Percentiles rank a stretch among this genome's conserved stretches.
phyloP scores from a whole-genome alignment of 345 rosid species.

The Gossypium raimondii region DNA sequence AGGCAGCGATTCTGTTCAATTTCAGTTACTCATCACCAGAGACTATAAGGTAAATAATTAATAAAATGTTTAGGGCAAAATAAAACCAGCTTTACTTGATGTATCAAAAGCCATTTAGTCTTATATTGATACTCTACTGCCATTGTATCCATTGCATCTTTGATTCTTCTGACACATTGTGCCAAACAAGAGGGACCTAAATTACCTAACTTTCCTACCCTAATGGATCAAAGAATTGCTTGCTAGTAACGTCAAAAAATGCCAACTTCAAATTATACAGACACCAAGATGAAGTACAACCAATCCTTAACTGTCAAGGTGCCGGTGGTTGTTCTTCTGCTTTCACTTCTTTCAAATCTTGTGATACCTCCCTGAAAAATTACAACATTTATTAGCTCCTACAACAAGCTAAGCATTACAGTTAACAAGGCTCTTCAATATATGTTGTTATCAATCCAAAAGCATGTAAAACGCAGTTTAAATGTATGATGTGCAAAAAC shows the following conservation, averaged over 20 bases:
- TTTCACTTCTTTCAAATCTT: constrained; percentile 14
- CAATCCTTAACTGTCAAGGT: background rate
- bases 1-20: too few relatives aligned
- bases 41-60: too few relatives aligned
- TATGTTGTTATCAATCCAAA: background rate
- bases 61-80: too few relatives aligned
- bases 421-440: background rate
- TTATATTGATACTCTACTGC: too few relatives aligned
- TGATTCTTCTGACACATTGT: constrained; percentile 14
- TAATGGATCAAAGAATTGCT: constrained; percentile 16
- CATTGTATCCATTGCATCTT: background rate
- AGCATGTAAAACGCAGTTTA: background rate
- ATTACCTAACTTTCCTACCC: constrained; percentile 11
- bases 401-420: background rate
- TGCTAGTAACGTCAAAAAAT: background rate
- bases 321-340: background rate
- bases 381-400: background rate
- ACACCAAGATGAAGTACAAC: background rate
- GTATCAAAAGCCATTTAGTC: too few relatives aligned
- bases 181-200: background rate
- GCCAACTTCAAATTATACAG: background rate
- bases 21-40: too few relatives aligned
- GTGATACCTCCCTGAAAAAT: background rate
- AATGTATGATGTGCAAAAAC: background rate
- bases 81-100: too few relatives aligned